Base-by-base conservation (phyloP, 2,329 filamentous ascomycete species). In the Xylaria arbuscula region DNA sequence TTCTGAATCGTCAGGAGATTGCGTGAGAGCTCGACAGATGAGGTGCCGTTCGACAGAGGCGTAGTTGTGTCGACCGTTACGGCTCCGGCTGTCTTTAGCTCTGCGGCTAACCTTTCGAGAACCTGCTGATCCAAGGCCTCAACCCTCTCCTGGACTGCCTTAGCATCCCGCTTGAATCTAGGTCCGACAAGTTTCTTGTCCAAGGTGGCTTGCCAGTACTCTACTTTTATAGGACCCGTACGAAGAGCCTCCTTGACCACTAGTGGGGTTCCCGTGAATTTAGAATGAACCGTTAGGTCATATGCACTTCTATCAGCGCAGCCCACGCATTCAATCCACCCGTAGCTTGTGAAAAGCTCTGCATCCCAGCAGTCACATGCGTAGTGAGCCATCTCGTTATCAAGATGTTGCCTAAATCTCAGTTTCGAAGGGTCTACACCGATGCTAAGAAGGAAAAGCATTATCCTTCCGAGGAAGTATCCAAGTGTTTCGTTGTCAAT, bases 291-390 rank as follows among this genome's bases (percentile, higher is more conserved):
- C 38, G 89, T 91, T 80, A 98, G 81, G 81, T 98, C 96, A 80
- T 97, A 98, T 28, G 96, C 96, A 78, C 93, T 97, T 77, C 96
- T 89, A 80, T 97, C 95, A 69, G 96, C 96, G 80, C 95, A 98
- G 71, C 96, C 96, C 76, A 98, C 95, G 80, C 95, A 98, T 85
- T 99, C 96, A 70, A 98, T 93, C 96, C 96, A 99, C 80, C 96
- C 96, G 77, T 95, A 94, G 69, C 92, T 94, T 67, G 93, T 98
- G 72, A 92, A 85, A 64, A 98, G 85, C 81, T 98, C 95, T 17
- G 94, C 94, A 81, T 98, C 96, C 95, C 95, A 98, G 84, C 96
- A 98, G 84, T 98, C 96, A 64, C 90, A 88, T 57, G 96, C 96
- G 79, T 98, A 99, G 82, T 98, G 96, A n/a, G 96, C 87, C 60